Percentiles rank a stretch among this genome's conserved stretches.
Conservation (phyloP, 352 stramenopile genomes). For the Globisporangium rhizosaccharum region DNA sequence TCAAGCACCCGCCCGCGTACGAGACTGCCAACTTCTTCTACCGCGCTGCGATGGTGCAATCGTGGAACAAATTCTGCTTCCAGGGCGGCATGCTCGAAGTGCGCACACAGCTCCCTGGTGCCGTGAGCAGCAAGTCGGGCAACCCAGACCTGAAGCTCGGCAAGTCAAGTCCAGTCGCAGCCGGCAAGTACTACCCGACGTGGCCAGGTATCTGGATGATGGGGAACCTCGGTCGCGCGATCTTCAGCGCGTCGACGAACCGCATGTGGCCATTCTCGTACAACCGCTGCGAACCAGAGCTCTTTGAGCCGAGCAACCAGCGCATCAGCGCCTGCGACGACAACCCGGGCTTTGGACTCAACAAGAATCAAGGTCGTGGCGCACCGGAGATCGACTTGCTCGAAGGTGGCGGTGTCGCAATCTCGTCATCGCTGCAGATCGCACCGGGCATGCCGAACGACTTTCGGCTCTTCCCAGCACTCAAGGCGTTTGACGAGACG, state of each 20-base stretch:
- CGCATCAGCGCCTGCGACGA: constrained; percentile 88
- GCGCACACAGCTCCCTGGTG: constrained; percentile 80
- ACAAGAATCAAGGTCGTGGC: no score
- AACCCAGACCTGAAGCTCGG: constrained; percentile 29
- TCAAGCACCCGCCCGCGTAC: constrained; percentile 40
- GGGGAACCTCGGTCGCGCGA: no score
- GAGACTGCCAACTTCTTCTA: constrained; percentile 26
- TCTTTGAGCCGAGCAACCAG: constrained; percentile 67
- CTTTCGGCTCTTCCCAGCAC: constrained; percentile 28
- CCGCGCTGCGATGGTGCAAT: constrained; percentile 82
- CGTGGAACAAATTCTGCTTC: constrained; percentile 95
- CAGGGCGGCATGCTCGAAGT: constrained; percentile 93
- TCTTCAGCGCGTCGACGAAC: constrained; percentile 62
- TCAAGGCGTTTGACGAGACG: not conserved
- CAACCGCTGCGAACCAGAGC: constrained; percentile 72
- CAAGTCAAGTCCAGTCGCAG: constrained; percentile 45
- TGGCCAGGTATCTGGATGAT: no score
- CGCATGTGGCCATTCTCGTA: constrained; percentile 97
- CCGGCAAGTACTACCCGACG: constrained; percentile 66
- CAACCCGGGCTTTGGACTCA: constrained; percentile 88
- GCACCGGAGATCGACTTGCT: constrained; percentile 70
- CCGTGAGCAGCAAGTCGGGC: constrained; percentile 22
- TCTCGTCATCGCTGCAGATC: constrained; percentile 91
- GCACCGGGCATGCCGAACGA: constrained; percentile 56
- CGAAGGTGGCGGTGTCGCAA: constrained; percentile 67